Evolutionary conservation across 2,329 filamentous ascomycete genomes (phyloP).

Genomic region (Didymella segeticola): DNA sequence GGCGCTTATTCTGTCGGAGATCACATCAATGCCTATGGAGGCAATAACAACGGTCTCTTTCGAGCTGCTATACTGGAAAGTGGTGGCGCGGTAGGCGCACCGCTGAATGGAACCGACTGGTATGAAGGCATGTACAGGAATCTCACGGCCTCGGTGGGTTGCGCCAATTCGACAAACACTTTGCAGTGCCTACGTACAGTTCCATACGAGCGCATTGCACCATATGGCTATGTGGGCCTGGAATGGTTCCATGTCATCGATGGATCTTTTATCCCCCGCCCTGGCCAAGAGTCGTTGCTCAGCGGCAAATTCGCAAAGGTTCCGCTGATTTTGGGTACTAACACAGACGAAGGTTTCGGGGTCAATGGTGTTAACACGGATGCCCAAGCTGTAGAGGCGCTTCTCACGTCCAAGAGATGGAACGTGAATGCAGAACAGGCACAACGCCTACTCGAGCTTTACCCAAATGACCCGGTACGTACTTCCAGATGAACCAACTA

Average conservation of each 20-base stretch:
- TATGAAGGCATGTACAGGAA: slow-evolving; percentile 42
- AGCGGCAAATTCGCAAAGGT: slow-evolving; percentile 67
- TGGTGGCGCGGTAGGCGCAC: slow-evolving; percentile 39
- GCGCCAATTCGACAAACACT: slow-evolving; percentile 27
- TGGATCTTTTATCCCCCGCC: slow-evolving; percentile 31
- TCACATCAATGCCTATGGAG: slow-evolving; percentile 50
- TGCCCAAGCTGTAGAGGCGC: slow-evolving; percentile 38
- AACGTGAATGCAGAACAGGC: slow-evolving; percentile 32
- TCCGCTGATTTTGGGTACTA: slow-evolving; percentile 67
- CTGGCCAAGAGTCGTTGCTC: slow-evolving; percentile 42
- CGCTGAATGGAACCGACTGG: slow-evolving; percentile 42
- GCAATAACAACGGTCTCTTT: slow-evolving; percentile 49
- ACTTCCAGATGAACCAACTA: no score
- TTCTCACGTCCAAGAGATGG: slow-evolving; percentile 44
- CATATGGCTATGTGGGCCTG: slow-evolving; percentile 34
- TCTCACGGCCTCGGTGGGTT: slow-evolving; percentile 35
- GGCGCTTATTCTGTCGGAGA: slow-evolving; percentile 64
- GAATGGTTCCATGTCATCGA: slow-evolving; percentile 45
- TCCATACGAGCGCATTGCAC: slow-evolving; percentile 36
- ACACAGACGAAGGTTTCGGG: slow-evolving; percentile 69
- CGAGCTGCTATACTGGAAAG: slow-evolving; percentile 52
- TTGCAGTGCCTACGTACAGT: slow-evolving; percentile 37
- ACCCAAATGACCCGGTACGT: slow-evolving; percentile 50
- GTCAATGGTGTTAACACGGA: slow-evolving; percentile 59
- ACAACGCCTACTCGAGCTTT: slow-evolving; percentile 30